Percentiles rank a stretch among this genome's conserved stretches.
Conservation (phyloP, 2,329 filamentous ascomycete species). For the Zasmidium angulare region DNA sequence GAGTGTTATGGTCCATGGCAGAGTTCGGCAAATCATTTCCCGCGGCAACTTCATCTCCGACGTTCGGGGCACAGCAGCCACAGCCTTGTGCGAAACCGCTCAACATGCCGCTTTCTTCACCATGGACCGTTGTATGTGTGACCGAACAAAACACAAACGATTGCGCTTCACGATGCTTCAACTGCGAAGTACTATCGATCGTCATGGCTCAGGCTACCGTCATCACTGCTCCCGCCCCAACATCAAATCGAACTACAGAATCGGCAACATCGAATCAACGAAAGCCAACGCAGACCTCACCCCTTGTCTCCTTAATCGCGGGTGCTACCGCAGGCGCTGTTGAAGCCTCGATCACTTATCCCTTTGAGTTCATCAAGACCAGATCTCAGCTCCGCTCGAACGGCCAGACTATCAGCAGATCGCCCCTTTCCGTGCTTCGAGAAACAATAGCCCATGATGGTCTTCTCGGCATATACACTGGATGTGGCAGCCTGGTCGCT, state of each 20-base stretch:
- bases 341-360: slow-evolving; percentile 51
- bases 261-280: not conserved
- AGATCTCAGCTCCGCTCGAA: slow-evolving; percentile 38
- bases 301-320: slow-evolving; percentile 48
- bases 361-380: slow-evolving; percentile 38
- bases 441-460: slow-evolving; percentile 26
- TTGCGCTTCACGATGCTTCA: too few species aligned
- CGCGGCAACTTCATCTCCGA: not conserved
- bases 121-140: too few species aligned
- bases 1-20: not conserved
- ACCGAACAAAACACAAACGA: too few species aligned
- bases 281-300: slow-evolving; percentile 6
- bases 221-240: not conserved
- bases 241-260: not conserved
- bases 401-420: slow-evolving; percentile 15
- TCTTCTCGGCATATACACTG: slow-evolving; percentile 33
- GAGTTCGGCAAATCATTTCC: not conserved
- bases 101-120: too few species aligned
- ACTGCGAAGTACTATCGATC: too few species aligned
- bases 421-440: slow-evolving; percentile 28
- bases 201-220: not conserved
- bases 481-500: slow-evolving; percentile 31
- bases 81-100: not conserved
- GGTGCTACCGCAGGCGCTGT: slow-evolving; percentile 55
- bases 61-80: not conserved